Evolutionary conservation across 2,329 filamentous ascomycete species (phyloP), one percentile per base, ranked within the genome.

Genomic region (Aspergillus phoenicis): DNA sequence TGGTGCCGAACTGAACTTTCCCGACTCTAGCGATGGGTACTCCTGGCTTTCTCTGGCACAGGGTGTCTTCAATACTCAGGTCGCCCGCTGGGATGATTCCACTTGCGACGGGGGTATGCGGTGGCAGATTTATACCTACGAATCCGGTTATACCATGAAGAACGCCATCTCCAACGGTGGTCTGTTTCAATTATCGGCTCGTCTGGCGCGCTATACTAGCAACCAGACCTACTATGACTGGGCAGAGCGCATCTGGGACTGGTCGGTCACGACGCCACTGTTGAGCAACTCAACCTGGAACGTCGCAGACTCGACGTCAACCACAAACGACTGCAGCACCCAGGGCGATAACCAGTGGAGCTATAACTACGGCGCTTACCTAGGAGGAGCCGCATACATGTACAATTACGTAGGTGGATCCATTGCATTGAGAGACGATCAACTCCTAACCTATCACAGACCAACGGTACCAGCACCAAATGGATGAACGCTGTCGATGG

Each of bases 11-110:
- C 58, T 72, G 8, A 75, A 75, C 22, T 77, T 75, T 30, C 74
- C 74, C 10, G 73, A 76, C 39, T 70, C 70, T 0, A 64, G 79
- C 0, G 85, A 84, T 62, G 73, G 88, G 60, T 87, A 89, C 1
- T 87, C 89, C 63, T 96, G 90, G 90, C 83, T 95, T n/a, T 87
- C 88, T 11, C 82, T 96, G 48, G 88, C 85, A 0, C 89, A 93
- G 74, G 89, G 89, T 13, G 89, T 92, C 1, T 96, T 93, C 76
- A 92, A 95, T 78, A 87, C 89, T 54, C 91, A 92, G 70, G 85
- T 85, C 3, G 77, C 77, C 15, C 85, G 91, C 20, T 94, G 91
- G 89, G 88, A 95, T 66, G 78, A 77, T 4, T 69, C 76, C 0
- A 81, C 81, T 1, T 96, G 92, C 75, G 81, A 79, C 54, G 92